phyloP scores from a whole-genome alignment of 441 rosid genomes.

The Gossypium trilobum region DNA sequence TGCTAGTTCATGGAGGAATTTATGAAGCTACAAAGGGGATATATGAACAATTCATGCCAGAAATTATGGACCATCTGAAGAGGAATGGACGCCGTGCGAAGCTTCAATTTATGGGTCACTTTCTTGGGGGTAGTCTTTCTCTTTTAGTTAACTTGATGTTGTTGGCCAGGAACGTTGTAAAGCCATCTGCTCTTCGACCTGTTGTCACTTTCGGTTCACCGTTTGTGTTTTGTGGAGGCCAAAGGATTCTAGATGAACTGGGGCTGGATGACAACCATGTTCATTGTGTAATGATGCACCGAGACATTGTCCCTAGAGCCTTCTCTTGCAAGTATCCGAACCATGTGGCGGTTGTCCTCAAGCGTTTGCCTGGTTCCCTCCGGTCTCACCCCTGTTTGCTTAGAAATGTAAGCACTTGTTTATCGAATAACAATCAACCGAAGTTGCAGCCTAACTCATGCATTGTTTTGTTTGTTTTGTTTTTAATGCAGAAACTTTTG shows the following conservation, averaged over 20 bases:
- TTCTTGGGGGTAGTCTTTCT: constrained; percentile 87
- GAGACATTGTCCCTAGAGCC: constrained; percentile 92
- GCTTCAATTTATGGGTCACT: constrained; percentile 80
- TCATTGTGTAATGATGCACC: constrained; percentile 72
- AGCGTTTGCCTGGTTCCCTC: constrained; percentile 61
- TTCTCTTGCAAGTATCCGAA: constrained; percentile 84
- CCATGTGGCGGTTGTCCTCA: constrained; percentile 68
- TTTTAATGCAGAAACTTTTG: constrained; percentile 53
- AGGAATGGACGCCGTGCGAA: constrained; percentile 57
- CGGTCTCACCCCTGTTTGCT: constrained; percentile 66
- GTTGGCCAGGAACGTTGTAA: constrained; percentile 42
- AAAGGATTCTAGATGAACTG: constrained; percentile 46
- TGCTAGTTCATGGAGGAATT: constrained; percentile 82
- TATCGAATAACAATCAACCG: background rate
- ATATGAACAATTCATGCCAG: constrained; percentile 66
- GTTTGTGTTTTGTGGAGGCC: constrained; percentile 75
- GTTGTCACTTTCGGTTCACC: constrained; percentile 85
- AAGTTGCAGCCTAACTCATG: background rate
- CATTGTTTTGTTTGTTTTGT: background rate
- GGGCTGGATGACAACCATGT: constrained; percentile 69
- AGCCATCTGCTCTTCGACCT: constrained; percentile 47
- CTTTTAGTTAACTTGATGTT: constrained; percentile 69
- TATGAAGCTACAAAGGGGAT: constrained; percentile 91
- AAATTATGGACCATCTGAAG: constrained; percentile 53
- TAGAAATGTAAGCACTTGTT: constrained; percentile 42